phyloP scores from a whole-genome alignment of 768 basidiomycete genomes.

The Pleurotus giganteus region DNA sequence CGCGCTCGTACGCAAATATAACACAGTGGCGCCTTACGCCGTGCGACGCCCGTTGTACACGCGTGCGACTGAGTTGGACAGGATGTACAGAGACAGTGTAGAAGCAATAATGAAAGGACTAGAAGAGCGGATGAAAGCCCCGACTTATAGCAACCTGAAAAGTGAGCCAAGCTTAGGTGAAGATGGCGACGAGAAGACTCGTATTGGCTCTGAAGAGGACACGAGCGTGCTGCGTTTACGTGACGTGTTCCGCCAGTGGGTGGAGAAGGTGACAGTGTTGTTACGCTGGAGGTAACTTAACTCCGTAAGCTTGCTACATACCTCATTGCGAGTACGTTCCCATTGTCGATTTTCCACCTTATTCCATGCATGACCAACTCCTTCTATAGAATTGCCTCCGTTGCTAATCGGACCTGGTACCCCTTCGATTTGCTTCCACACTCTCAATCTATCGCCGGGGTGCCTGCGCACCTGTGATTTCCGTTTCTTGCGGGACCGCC shows the following conservation, averaged over 20 bases:
- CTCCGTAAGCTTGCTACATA: background rate
- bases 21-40: conserved; percentile 74
- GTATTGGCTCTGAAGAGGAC: background rate
- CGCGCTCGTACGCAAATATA: conserved; percentile 73
- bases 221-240: background rate
- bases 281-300: conserved; percentile 1
- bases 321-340: no score
- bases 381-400: no score
- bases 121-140: conserved; percentile 20
- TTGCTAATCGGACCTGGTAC: no score
- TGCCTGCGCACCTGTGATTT: conserved; percentile 6
- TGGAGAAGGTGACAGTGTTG: background rate
- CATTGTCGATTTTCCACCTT: background rate
- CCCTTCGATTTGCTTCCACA: background rate
- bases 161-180: background rate
- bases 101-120: conserved; percentile 50
- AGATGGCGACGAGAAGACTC: background rate
- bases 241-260: conserved; percentile 9
- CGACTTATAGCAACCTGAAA: background rate
- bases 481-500: background rate
- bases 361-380: no score
- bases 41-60: conserved; percentile 66
- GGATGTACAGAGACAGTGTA: conserved; percentile 46
- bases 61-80: conserved; percentile 56
- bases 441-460: background rate